Base-by-base conservation (phyloP, 192 early-diverging fungal genomes). In the Linnemannia zychae region DNA sequence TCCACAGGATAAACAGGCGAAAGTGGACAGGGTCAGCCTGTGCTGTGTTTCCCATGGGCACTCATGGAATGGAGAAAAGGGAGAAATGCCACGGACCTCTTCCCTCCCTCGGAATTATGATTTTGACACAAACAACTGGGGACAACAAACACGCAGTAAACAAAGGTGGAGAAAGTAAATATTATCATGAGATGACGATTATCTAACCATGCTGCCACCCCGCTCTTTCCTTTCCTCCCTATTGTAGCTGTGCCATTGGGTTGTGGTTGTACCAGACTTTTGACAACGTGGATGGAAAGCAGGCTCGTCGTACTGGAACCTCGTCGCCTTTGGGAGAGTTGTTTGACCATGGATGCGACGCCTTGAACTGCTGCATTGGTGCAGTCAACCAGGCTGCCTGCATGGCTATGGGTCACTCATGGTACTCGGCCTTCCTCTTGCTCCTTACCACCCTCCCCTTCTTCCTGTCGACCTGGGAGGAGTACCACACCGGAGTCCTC, bases 241-340 rank as follows among this genome's bases (percentile, higher is more conserved):
- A 88, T 71, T 92, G 89, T 78, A 95, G 94, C 84, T 95, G 93
- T 88, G 91, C 94, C 2, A 88, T 93, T 38, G 94, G 95, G 60
- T 87, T 97, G 78, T 97, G 96, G 96, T 87, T 97, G 67, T 97
- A 97, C 79, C 96, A 95, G 74, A 97, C 96, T 68, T 96, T 97
- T 90, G 96, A 97, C 79, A 97, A 97, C 71, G 95, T 97, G 18
- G 96, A 97, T 80, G 96, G 96, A 50, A 93, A 93, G 81, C 96
- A 97, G 88, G 96, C 96, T 36, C 90, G 96, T 70, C 89, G 96
- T 44, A 97, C 96, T 24, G 94, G 94, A 72, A 91, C 89, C 24
- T 93, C 92, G 9, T 95, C 93, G 15, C 95, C 95, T 16, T 91
- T 97, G 16, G 96, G 95, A 76, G 95, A 96, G 89, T 88, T 96